A percentile compares a stretch with the other conserved stretches of the same genome.
These are phyloP conservation scores for Trichoderma koningiopsis DNA, from an alignment of 2,329 filamentous ascomycete genomes.

Conservation along the genomic window DNA sequence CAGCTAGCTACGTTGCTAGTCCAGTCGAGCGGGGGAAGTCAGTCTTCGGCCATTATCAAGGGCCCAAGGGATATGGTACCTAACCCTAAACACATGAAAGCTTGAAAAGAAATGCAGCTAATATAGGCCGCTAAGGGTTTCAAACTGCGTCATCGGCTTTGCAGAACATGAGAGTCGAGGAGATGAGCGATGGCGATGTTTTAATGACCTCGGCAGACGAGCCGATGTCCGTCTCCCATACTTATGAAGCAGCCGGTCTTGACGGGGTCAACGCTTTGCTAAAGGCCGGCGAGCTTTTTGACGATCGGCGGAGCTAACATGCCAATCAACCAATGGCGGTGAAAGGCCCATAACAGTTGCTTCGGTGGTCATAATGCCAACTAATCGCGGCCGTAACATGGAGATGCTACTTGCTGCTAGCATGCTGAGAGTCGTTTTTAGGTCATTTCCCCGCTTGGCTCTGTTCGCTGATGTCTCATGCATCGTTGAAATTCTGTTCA, in stretches of 20 bases:
- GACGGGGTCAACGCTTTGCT: constrained; percentile 63
- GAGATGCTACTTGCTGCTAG: neutral
- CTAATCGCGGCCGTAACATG: neutral
- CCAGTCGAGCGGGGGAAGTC: constrained; percentile 33
- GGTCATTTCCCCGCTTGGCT: constrained; percentile 14
- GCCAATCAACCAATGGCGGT: neutral
- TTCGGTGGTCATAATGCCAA: neutral
- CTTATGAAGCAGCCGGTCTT: constrained; percentile 38
- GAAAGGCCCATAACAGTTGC: neutral
- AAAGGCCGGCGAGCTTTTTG: constrained; percentile 61
- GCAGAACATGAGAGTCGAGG: constrained; percentile 38
- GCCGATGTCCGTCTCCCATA: constrained; percentile 27
- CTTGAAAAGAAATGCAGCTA: constrained; percentile 34
- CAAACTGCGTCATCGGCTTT: constrained; percentile 39
- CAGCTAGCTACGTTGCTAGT: constrained; percentile 30
- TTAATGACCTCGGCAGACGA: constrained; percentile 36
- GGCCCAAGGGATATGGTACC: constrained; percentile 42
- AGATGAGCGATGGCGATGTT: constrained; percentile 36
- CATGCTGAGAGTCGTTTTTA: neutral
- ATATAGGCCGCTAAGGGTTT: constrained; percentile 37
- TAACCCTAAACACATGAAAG: constrained; percentile 27
- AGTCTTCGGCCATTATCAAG: constrained; percentile 31
- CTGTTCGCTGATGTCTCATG: constrained; percentile 22
- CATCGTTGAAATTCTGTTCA: constrained; percentile 18
- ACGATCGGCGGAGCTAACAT: constrained; percentile 36